Base-by-base conservation (phyloP, 2,329 filamentous ascomycete genomes). In the Alternaria panax region DNA sequence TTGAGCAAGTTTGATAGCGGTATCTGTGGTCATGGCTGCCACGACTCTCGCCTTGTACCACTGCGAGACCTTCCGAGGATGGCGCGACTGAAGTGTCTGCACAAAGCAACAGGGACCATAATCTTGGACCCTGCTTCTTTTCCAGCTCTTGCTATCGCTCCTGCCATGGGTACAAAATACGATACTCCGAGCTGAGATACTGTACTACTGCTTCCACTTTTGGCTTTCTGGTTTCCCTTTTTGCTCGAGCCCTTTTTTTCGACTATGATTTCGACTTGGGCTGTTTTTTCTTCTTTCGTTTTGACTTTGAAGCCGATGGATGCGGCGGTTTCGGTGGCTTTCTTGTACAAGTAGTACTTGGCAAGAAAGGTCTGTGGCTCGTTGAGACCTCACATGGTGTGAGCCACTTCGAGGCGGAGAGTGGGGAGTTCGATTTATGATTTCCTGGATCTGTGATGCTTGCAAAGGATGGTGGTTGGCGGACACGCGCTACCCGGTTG, bases 301-400 rank as follows among this genome's bases (percentile, higher is more conserved):
- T 48, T 27, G 27, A 51, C 54, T 25, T 57, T 25, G 36, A 51
- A 51, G 45, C 46, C 54, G 47, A 51, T 42, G 12, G 28, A 51
- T 14, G 20, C 28, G 16, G 57, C 38, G 20, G 54, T 50, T 27
- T 61, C 54, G 40, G 55, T 59, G 53, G 38, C 59, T 28, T 30
- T 6, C 42, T 62, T 62, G 55, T 62, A 62, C 20, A 50, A 45
- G n/a, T 34, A 43, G 45, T 62, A 62, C 16, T 34, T 51, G 11
- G 46, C 38, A 16, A 52, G 24, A 24, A 57, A 56, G 28, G 28
- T 42, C 34, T 56, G 34, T 38, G 30, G 0, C 30, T 32, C 30
- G 30, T 32, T 16, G 30, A 32, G 30, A 32, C 30, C 30, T 14
- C 12, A 14, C 5, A 3, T 32, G 30, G 12, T 32, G 30, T 32